These are phyloP conservation scores for Populus tremula DNA, from an alignment of 345 rosid species.

Conservation along the genomic window DNA sequence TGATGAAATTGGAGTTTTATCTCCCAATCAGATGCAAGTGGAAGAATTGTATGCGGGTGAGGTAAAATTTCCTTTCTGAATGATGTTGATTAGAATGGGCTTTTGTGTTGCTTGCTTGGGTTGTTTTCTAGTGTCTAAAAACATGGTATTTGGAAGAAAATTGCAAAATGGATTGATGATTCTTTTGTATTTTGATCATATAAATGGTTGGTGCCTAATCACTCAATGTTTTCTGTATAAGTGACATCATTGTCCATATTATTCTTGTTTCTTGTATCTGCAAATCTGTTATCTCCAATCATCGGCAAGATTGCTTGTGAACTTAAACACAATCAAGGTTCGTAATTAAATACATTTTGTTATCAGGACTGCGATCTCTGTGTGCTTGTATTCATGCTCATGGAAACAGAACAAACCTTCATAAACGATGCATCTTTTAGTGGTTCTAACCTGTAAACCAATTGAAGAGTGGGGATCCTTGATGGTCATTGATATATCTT, in stretches of 20 bases:
- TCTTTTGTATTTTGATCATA: neutral
- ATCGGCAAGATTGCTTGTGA: neutral
- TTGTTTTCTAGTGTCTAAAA: neutral
- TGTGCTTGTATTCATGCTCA: neutral
- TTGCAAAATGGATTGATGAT: neutral
- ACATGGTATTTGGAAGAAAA: neutral
- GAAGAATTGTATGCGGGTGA: conserved; percentile 91
- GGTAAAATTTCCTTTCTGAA: conserved; percentile 45
- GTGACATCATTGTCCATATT: neutral
- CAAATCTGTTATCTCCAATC: neutral
- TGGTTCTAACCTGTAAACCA: neutral
- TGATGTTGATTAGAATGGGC: neutral
- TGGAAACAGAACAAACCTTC: neutral
- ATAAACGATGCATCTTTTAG: neutral
- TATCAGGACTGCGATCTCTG: neutral
- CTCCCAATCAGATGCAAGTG: conserved; percentile 92
- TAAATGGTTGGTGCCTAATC: neutral
- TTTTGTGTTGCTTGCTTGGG: neutral
- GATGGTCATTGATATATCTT: neutral
- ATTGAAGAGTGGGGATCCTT: neutral
- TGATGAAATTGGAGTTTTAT: conserved; percentile 93
- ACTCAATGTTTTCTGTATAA: neutral
- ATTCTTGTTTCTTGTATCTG: neutral
- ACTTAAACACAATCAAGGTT: neutral
- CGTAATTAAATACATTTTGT: neutral